Percentiles rank a stretch among this genome's conserved stretches.
phyloP scores from a whole-genome alignment of 2,329 filamentous ascomycete genomes.

The Curvularia sp. region DNA sequence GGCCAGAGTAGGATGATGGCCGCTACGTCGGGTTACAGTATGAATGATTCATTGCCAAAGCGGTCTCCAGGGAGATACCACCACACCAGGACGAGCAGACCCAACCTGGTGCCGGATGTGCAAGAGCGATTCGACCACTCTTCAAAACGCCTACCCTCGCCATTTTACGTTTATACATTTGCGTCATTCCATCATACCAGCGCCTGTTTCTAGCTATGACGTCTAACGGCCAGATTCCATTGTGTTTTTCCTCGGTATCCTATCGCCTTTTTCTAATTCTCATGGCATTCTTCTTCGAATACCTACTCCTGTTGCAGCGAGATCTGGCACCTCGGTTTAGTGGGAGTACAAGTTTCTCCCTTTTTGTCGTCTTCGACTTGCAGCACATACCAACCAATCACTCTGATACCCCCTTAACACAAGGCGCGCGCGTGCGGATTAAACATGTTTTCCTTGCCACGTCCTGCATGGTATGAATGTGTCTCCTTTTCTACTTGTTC shows the following conservation, averaged over 20 bases:
- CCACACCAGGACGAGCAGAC: background rate
- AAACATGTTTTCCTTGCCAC: background rate
- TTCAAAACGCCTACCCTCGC: background rate
- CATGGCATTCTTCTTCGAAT: background rate
- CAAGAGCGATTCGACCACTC: background rate
- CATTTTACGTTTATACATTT: background rate
- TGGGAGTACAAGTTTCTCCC: background rate
- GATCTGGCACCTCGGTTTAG: background rate
- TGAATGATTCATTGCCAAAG: background rate
- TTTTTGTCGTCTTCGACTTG: background rate
- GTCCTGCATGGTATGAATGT: background rate
- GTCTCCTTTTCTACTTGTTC: background rate
- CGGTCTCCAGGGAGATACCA: background rate
- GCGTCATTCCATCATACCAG: background rate
- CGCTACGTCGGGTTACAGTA: background rate
- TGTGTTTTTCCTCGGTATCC: background rate
- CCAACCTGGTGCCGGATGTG: background rate
- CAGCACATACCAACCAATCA: background rate
- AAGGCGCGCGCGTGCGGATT: background rate
- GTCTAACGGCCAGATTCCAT: background rate
- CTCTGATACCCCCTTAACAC: constrained; percentile 1
- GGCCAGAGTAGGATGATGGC: constrained; percentile 18
- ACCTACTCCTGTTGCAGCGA: background rate
- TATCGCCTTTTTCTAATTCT: background rate
- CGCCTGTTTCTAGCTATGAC: background rate